Evolutionary conservation across 2,329 filamentous ascomycete genomes (phyloP), one percentile per base, ranked within the genome.

Genomic region (Microdochium trichocladiopsis): DNA sequence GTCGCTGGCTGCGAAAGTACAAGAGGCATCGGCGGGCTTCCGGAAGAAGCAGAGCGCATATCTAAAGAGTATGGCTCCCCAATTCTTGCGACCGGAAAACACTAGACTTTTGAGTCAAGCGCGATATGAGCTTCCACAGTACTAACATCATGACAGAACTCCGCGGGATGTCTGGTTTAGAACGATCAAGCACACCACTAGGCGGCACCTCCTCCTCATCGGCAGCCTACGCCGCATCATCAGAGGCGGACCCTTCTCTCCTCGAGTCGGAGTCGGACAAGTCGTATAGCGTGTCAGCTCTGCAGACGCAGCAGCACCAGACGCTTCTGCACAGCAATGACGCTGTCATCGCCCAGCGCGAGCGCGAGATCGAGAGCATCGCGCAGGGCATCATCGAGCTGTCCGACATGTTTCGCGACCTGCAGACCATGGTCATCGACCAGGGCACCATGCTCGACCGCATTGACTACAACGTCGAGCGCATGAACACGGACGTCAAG

Each of bases 21-120:
- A 96, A 69, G 92, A 97, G 61, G 87, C 90, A 48, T 96, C 92
- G 72, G 88, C 94, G 25, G 79, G 82, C 56, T 99, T 99, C 68
- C 83, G 94, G 63, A 99, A 97, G 78, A 97, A 96, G 74, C 94
- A 99, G 74, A 93, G 92, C 66, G 87, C 87, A 50, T 99, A 99
- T 71, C 72, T 99, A 51, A 96, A 95, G 72, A 96, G 91, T 95
- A 76, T 53, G 71, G 60, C 54, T 2, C 2, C n/a, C 33, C n/a
- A n/a, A n/a, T n/a, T 28, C 2, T 16, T 33, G 45, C 12, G 28
- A 31, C 28, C 28, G 14, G 28, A 31, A 21, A 14, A n/a, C 25
- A 25, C 25, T 12, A 28, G 22, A 9, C 25, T 22, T 12, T 4
- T 18, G 22, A 22, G 21, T 12, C 6, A 10, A 6, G 45, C 10